Evolutionary conservation across 345 rosid genomes (phyloP).

Genomic region (Murraya paniculata): DNA sequence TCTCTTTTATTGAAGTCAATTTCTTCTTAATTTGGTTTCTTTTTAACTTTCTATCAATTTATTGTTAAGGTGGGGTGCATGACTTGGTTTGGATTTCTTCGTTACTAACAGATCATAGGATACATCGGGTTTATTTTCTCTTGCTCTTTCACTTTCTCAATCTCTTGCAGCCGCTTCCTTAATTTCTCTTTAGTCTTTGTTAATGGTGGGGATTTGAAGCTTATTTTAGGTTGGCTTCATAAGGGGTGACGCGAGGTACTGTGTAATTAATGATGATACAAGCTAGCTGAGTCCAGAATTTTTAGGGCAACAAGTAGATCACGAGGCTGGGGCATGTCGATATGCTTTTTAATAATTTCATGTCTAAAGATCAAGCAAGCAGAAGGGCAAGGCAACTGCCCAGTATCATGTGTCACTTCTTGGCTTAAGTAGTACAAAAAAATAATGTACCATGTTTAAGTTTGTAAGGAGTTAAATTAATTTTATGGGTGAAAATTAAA

Average conservation of each 20-base stretch:
- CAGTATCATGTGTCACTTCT: constrained; percentile 17
- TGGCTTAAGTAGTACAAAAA: constrained; percentile 23
- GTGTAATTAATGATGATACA: not conserved
- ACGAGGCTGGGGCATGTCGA: not conserved
- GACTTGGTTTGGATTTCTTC: constrained; percentile 44
- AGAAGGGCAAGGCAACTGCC: constrained; percentile 15
- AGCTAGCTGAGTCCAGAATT: constrained; percentile 14
- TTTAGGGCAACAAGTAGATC: constrained; percentile 22
- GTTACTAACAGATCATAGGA: constrained; percentile 41
- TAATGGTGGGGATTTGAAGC: constrained; percentile 37
- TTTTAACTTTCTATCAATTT: constrained; percentile 21
- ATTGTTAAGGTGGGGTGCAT: constrained; percentile 28
- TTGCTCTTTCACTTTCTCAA: not conserved
- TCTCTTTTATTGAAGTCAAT: constrained; percentile 10
- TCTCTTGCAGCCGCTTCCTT: constrained; percentile 9
- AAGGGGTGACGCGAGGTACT: constrained; percentile 14
- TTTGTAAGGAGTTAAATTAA: constrained; percentile 22
- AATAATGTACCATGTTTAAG: constrained; percentile 27
- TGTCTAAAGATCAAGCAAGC: constrained; percentile 13
- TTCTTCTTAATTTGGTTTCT: constrained; percentile 16
- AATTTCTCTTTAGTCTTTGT: constrained; percentile 14
- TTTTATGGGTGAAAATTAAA: constrained; percentile 14
- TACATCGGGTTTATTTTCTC: constrained; percentile 20
- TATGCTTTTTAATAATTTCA: constrained; percentile 8
- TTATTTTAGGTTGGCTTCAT: constrained; percentile 51